These are phyloP conservation scores for Ploettnerulaceae sp. DNA, from an alignment of 2,329 filamentous ascomycete species.

Conservation along the genomic window DNA sequence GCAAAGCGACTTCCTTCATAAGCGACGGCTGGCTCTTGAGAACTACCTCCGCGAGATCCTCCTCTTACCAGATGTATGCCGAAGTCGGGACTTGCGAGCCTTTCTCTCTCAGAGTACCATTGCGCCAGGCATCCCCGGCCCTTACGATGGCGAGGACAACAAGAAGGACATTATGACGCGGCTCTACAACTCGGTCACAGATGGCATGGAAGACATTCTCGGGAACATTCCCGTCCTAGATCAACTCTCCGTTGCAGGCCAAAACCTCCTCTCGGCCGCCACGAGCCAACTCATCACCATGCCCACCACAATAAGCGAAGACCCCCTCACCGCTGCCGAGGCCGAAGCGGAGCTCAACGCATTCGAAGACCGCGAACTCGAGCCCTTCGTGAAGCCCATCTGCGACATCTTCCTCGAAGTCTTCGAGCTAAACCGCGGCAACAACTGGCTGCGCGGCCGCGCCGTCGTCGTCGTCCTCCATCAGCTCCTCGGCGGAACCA, in stretches of 20 bases:
- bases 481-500: constrained; percentile 90
- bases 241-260: constrained; percentile 85
- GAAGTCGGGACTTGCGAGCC: constrained; percentile 83
- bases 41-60: constrained; percentile 79
- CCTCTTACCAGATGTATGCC: constrained; percentile 85
- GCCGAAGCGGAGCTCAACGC: constrained; percentile 91
- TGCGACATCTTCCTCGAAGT: constrained; percentile 95
- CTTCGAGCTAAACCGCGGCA: constrained; percentile 90
- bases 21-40: constrained; percentile 77
- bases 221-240: constrained; percentile 95
- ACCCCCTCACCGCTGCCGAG: constrained; percentile 56
- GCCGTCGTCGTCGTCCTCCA: constrained; percentile 96
- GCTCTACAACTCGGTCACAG: constrained; percentile 92
- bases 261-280: constrained; percentile 80
- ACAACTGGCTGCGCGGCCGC: constrained; percentile 93
- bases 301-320: constrained; percentile 49
- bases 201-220: constrained; percentile 96
- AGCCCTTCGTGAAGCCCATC: constrained; percentile 97
- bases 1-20: constrained; percentile 91
- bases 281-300: constrained; percentile 57
- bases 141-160: constrained; percentile 51
- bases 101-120: constrained; percentile 89
- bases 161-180: constrained; percentile 88
- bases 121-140: constrained; percentile 50
- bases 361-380: constrained; percentile 82